Evolutionary conservation across 371 early-diverging fungal species (phyloP).

Genomic region (Mucor piriformis): DNA sequence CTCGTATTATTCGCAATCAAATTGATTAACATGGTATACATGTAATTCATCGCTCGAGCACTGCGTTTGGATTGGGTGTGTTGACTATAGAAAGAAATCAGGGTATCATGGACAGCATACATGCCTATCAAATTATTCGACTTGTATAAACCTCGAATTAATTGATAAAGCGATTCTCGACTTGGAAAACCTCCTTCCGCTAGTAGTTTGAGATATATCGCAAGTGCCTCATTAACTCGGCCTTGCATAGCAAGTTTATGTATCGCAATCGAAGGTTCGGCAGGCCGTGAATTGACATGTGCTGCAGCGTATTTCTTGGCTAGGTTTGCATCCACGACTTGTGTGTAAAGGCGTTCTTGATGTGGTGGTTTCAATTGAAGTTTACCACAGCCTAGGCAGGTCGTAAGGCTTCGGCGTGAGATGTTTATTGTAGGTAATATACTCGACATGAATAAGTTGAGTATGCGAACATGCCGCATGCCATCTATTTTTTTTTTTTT

Average conservation of each 20-base stretch:
- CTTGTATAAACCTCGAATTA: constrained; percentile 16
- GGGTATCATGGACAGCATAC: constrained; percentile 27
- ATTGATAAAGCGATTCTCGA: constrained; percentile 26
- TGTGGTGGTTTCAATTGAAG: constrained; percentile 1
- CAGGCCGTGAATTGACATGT: constrained; percentile 7
- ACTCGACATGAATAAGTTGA: constrained; percentile 15
- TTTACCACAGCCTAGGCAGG: constrained; percentile 17
- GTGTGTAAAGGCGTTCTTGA: neutral
- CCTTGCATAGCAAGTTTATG: constrained; percentile 14
- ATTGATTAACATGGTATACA: constrained; percentile 33
- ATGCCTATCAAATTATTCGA: constrained; percentile 19
- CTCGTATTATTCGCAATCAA: constrained; percentile 17
- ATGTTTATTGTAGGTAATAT: neutral
- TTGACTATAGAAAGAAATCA: constrained; percentile 8
- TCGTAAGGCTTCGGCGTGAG: neutral
- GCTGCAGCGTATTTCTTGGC: neutral
- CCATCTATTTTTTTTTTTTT: constrained; percentile 3
- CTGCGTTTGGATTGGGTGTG: neutral
- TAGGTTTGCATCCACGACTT: neutral
- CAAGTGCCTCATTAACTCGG: constrained; percentile 21
- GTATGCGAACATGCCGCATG: constrained; percentile 27
- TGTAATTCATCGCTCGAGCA: constrained; percentile 15
- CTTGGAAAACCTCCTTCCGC: constrained; percentile 21
- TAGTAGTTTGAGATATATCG: constrained; percentile 16
- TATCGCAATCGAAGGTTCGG: constrained; percentile 28